phyloP scores from a whole-genome alignment of 371 early-diverging fungal species.

The Mortierella sp. region DNA sequence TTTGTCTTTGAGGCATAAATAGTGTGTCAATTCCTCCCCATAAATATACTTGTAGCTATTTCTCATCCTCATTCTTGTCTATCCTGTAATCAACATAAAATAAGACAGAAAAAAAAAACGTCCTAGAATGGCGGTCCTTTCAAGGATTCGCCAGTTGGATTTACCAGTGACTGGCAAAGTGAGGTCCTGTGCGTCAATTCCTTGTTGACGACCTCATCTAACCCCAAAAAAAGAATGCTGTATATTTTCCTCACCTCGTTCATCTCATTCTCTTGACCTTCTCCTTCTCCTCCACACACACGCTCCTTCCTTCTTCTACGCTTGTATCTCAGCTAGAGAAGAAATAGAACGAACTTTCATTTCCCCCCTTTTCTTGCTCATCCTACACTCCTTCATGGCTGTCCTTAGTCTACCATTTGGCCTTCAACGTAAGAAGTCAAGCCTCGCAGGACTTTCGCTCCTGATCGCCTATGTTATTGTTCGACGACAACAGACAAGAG shows the following conservation, averaged over 20 bases:
- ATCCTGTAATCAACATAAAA: neutral
- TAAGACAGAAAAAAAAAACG: neutral
- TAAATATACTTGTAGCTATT: neutral
- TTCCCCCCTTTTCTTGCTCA: neutral
- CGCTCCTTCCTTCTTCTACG: too few species aligned
- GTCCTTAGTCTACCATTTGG: conserved; percentile 44
- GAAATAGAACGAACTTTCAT: neutral
- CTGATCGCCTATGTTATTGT: conserved; percentile 41
- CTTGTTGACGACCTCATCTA: neutral
- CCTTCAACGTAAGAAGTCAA: conserved; percentile 22
- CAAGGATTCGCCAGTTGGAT: conserved; percentile 1
- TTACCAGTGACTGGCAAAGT: neutral
- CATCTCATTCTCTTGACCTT: neutral
- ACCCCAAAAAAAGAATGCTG: conserved; percentile 1
- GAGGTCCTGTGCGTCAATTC: neutral
- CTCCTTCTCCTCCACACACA: neutral
- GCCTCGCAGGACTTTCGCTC: conserved; percentile 40
- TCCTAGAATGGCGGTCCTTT: neutral
- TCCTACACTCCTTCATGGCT: conserved; percentile 23
- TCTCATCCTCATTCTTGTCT: conserved; percentile 11
- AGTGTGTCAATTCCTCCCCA: neutral
- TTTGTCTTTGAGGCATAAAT: conserved; percentile 89
- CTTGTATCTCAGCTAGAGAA: neutral
- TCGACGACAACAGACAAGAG: conserved; percentile 34
- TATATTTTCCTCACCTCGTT: neutral